phyloP scores from a whole-genome alignment of 1,284 basidiomycete genomes.

The Moesziomyces sp. region DNA sequence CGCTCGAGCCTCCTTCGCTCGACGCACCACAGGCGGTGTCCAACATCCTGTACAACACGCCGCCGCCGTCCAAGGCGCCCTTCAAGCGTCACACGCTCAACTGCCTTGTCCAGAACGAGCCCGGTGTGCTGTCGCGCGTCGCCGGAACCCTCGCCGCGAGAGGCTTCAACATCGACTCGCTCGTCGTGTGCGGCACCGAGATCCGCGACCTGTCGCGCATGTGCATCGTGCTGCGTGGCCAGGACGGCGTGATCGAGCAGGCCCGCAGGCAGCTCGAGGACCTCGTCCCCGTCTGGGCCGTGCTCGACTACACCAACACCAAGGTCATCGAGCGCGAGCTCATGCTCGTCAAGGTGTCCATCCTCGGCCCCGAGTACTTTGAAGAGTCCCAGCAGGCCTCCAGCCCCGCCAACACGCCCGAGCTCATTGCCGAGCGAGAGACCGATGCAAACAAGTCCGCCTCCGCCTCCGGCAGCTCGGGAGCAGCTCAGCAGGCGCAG shows the following conservation, averaged over 20 bases:
- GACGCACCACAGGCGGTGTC: slow-evolving; percentile 66
- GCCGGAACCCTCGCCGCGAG: slow-evolving; percentile 96
- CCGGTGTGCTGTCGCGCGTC: slow-evolving; percentile 95
- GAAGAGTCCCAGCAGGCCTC: slow-evolving; percentile 70
- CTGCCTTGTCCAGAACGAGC: slow-evolving; percentile 99
- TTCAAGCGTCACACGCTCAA: slow-evolving; percentile 98
- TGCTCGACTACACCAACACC: slow-evolving; percentile 70
- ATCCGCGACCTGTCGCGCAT: slow-evolving; percentile 96
- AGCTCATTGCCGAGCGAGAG: slow-evolving; percentile 57
- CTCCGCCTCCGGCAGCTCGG: not conserved
- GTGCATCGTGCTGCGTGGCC: slow-evolving; percentile 96
- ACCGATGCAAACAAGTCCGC: slow-evolving; percentile 22
- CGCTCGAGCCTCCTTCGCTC: slow-evolving; percentile 63
- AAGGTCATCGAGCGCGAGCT: slow-evolving; percentile 82
- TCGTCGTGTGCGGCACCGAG: slow-evolving; percentile 98
- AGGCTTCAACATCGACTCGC: slow-evolving; percentile 97
- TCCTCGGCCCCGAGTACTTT: slow-evolving; percentile 96
- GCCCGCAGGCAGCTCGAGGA: slow-evolving; percentile 69
- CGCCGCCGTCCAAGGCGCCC: slow-evolving; percentile 88
- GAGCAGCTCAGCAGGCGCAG: slow-evolving; percentile 20
- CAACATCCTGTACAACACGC: slow-evolving; percentile 77
- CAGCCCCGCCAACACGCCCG: slow-evolving; percentile 36
- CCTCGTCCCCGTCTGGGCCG: slow-evolving; percentile 67
- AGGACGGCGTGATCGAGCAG: slow-evolving; percentile 98
- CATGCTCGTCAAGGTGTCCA: slow-evolving; percentile 89